Evolutionary conservation across 345 rosid species (phyloP), one percentile per base, ranked within the genome.

Genomic region (Boechera retrofracta): DNA sequence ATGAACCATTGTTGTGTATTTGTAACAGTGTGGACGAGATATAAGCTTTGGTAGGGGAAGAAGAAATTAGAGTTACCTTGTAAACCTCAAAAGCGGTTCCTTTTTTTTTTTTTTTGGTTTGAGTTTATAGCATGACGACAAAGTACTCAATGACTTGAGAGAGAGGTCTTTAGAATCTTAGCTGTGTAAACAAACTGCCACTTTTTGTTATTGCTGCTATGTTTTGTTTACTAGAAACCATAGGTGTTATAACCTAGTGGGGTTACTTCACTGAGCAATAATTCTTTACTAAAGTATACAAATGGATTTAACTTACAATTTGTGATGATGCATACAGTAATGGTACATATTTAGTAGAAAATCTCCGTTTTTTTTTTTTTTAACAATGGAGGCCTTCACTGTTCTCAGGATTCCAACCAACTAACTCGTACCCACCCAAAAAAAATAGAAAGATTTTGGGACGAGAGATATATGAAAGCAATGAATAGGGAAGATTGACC

Each of bases 11-110:
- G 69, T 48, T 45, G 55, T n/a, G 26, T 39, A 31, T 64, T 69
- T 63, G n/a, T 56, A 47, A 15, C 88, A 92, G 96, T 86, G 77
- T 83, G 28, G 77, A 83, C 63, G 94, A 92, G 77, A 89, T 92
- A 79, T 85, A 90, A 61, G 79, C 81, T 8, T 60, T 75, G 35
- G 72, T 82, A 7, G 91, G 94, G 9, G 98, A 90, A 78, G 98
- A 90, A 78, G 96, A 92, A 70, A 85, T 87, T 67, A 87, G 79
- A 72, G 82, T 86, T 41, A 49, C 73, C 70, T 74, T 92, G 6
- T 74, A 76, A 29, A 61, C 39, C 45, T 31, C 12, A 11, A 29
- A 67, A 38, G 12, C 56, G 33, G 15, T 33, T 13, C 56, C 24
- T 21, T 21, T 21, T 21, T 21, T 21, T 21, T 21, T 21, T 21